A percentile compares a stretch with the other conserved stretches of the same genome.
phyloP scores from a whole-genome alignment of 2,329 filamentous ascomycete species.

The Cercospora citrullina region DNA sequence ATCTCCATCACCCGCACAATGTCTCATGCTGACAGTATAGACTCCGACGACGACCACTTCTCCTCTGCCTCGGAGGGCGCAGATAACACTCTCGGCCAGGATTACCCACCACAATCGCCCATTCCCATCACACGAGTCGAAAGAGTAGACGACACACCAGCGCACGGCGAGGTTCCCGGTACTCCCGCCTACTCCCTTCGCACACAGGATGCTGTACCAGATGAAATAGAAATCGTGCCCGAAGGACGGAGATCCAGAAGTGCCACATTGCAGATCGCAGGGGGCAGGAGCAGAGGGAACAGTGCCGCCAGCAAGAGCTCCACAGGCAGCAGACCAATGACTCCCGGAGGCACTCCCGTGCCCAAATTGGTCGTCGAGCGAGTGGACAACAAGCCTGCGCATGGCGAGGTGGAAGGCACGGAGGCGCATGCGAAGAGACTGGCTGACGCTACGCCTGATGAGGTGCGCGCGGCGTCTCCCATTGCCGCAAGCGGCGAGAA shows the following conservation, averaged over 20 bases:
- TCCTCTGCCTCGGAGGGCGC: constrained; percentile 63
- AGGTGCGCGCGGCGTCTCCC: constrained; percentile 53
- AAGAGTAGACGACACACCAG: constrained; percentile 59
- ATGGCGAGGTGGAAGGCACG: constrained; percentile 64
- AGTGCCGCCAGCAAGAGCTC: constrained; percentile 42
- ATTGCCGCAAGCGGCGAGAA: constrained; percentile 52
- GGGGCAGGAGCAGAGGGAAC: constrained; percentile 34
- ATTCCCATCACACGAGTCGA: constrained; percentile 64
- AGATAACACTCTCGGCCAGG: constrained; percentile 31
- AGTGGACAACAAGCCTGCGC: constrained; percentile 57
- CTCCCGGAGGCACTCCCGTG: constrained; percentile 55
- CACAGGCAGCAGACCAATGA: constrained; percentile 45
- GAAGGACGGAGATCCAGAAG: constrained; percentile 45
- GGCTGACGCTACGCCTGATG: constrained; percentile 61
- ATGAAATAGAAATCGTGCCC: constrained; percentile 61
- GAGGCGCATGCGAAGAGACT: constrained; percentile 56
- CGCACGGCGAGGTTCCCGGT: constrained; percentile 63
- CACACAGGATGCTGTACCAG: constrained; percentile 61
- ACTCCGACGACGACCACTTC: constrained; percentile 59
- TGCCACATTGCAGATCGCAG: constrained; percentile 35
- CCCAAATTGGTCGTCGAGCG: constrained; percentile 63
- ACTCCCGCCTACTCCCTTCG: constrained; percentile 61
- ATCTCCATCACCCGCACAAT: constrained; percentile 20
- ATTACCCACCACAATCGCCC: constrained; percentile 41
- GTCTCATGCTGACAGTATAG: constrained; percentile 32